Percentiles rank a stretch among this genome's conserved stretches.
Conservation (phyloP, 176 grass and related monocot genomes). For the Typha latifolia region DNA sequence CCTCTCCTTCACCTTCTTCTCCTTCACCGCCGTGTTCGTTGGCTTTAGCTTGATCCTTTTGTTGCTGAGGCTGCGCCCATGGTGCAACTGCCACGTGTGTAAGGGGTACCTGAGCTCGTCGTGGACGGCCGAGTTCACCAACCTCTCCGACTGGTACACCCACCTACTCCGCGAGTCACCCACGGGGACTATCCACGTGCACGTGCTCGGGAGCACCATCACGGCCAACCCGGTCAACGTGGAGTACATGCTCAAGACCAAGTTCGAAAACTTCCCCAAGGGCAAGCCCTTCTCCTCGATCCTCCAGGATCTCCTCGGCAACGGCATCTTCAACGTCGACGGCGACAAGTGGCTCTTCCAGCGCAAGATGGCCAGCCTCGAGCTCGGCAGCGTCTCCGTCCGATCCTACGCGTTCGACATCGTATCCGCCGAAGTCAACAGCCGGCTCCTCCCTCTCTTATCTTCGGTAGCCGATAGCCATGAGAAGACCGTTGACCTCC, state of each 20-base stretch:
- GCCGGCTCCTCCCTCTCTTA: constrained; percentile 42
- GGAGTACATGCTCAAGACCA: constrained; percentile 73
- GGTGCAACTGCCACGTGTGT: constrained; percentile 63
- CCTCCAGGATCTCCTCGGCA: constrained; percentile 69
- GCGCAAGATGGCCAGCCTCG: constrained; percentile 89
- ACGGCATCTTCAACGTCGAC: constrained; percentile 88
- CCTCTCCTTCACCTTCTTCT: constrained; percentile 26
- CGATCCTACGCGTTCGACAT: constrained; percentile 54
- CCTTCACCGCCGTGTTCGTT: constrained; percentile 8
- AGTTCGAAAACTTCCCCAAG: constrained; percentile 85
- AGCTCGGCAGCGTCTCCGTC: constrained; percentile 62
- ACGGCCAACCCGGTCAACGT: constrained; percentile 83
- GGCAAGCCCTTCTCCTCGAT: constrained; percentile 53
- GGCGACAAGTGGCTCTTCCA: constrained; percentile 58
- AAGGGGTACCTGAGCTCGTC: constrained; percentile 47
- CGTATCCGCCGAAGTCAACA: constrained; percentile 28
- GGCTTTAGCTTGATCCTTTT: constrained; percentile 23
- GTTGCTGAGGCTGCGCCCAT: constrained; percentile 29
- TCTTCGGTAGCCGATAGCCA: constrained; percentile 16
- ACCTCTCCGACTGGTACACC: constrained; percentile 70
- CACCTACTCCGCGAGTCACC: constrained; percentile 48
- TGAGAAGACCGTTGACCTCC: constrained; percentile 36
- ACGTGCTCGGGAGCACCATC: constrained; percentile 59
- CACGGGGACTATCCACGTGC: constrained; percentile 50
- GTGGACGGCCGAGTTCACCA: constrained; percentile 45